Conservation (phyloP, 495 filamentous ascomycete genomes). For the Rusavskia elegans region DNA sequence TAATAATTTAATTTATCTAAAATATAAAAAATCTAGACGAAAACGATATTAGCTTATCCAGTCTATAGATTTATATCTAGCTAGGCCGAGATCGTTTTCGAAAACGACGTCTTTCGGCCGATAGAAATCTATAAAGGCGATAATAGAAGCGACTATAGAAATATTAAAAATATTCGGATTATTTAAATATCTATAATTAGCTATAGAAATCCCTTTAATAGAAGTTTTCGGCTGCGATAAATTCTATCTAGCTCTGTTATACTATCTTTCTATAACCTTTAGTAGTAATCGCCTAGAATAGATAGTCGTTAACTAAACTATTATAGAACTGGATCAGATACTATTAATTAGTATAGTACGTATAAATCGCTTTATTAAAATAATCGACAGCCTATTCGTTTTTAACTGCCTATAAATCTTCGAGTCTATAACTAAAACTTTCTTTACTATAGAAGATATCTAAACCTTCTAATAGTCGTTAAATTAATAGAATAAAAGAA, state of each 20-base stretch:
- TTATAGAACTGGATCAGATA: slow-evolving; percentile 29
- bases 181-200: slow-evolving; percentile 35
- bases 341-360: slow-evolving; percentile 45
- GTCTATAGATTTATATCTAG: slow-evolving; percentile 18
- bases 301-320: slow-evolving; percentile 56
- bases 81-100: slow-evolving; percentile 55
- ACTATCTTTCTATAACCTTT: slow-evolving; percentile 30
- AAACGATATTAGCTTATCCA: slow-evolving; percentile 33
- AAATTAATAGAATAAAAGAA: slow-evolving; percentile 8
- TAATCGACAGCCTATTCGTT: slow-evolving; percentile 52
- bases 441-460: slow-evolving; percentile 63
- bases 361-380: slow-evolving; percentile 42
- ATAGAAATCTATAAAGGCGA: slow-evolving; percentile 56
- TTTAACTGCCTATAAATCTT: slow-evolving; percentile 49
- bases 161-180: slow-evolving; percentile 39
- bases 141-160: slow-evolving; percentile 55
- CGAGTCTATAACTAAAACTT: slow-evolving; percentile 55
- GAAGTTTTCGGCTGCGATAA: slow-evolving; percentile 56
- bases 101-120: slow-evolving; percentile 53
- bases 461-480: slow-evolving; percentile 32
- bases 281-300: slow-evolving; percentile 36
- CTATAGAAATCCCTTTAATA: slow-evolving; percentile 54
- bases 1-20: slow-evolving; percentile 63
- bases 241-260: slow-evolving; percentile 41
- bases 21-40: slow-evolving; percentile 49